Evolutionary conservation across 495 filamentous ascomycete species (phyloP).

Genomic region (Letharia lupina): DNA sequence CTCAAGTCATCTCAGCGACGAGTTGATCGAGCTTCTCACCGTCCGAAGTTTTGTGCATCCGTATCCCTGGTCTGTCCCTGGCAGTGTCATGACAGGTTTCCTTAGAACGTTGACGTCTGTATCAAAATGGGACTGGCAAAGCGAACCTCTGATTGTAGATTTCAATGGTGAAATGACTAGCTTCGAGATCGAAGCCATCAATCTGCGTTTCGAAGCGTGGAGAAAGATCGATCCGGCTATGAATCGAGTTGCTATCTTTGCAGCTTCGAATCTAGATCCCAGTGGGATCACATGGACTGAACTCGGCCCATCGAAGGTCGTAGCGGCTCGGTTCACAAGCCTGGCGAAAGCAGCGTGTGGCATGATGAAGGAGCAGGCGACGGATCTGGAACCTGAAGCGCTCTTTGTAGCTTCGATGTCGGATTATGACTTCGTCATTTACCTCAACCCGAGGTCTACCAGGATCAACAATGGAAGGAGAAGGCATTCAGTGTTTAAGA

Average conservation of each 20-base stretch:
- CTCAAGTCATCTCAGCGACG: conserved; percentile 61
- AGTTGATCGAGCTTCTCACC: conserved; percentile 74
- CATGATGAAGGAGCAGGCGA: conserved; percentile 47
- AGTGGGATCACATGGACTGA: conserved; percentile 77
- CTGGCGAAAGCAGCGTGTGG: conserved; percentile 65
- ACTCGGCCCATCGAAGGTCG: conserved; percentile 63
- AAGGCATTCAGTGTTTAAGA: conserved; percentile 53
- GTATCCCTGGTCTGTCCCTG: conserved; percentile 71
- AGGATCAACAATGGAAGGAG: conserved; percentile 22
- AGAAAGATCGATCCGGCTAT: conserved; percentile 80
- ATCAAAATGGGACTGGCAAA: conserved; percentile 84
- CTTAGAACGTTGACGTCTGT: conserved; percentile 67
- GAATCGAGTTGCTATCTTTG: conserved; percentile 75
- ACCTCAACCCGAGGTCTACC: conserved; percentile 49
- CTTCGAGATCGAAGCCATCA: conserved; percentile 46
- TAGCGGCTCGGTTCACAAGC: conserved; percentile 72
- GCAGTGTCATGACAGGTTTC: conserved; percentile 73
- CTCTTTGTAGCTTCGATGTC: conserved; percentile 61
- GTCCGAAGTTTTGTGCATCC: conserved; percentile 70
- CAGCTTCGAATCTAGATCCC: conserved; percentile 66
- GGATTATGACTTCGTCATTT: conserved; percentile 81
- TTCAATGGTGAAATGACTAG: conserved; percentile 49
- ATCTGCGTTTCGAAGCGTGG: conserved; percentile 62
- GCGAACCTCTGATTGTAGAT: conserved; percentile 72
- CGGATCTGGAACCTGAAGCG: conserved; percentile 46